These are phyloP conservation scores for Botrytis sinoallii DNA, from an alignment of 2,329 filamentous ascomycete species.

Conservation along the genomic window DNA sequence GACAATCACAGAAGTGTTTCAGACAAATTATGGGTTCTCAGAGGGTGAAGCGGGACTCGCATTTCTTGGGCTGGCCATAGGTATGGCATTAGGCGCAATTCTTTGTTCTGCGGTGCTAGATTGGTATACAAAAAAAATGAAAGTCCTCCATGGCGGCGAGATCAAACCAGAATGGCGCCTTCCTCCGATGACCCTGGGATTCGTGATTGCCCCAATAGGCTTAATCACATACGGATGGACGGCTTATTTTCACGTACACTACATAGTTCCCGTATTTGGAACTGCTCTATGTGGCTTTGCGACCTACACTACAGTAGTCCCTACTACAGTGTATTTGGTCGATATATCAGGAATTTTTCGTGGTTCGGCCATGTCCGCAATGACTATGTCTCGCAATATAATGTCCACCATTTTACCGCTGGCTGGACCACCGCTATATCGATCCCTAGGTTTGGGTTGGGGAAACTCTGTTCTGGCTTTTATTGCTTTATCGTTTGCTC, in stretches of 20 bases:
- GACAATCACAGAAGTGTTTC: constrained; percentile 58
- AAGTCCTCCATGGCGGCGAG: constrained; percentile 29
- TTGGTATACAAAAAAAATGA: constrained; percentile 35
- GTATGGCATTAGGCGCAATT: constrained; percentile 24
- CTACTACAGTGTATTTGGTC: constrained; percentile 48
- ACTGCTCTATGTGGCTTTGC: constrained; percentile 50
- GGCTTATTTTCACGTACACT: constrained; percentile 48
- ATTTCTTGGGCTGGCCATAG: constrained; percentile 49
- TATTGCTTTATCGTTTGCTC: constrained; percentile 44
- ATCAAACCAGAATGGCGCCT: constrained; percentile 57
- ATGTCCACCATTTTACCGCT: constrained; percentile 38
- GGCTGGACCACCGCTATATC: constrained; percentile 24
- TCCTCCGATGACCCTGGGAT: constrained; percentile 53
- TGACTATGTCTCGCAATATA: constrained; percentile 24
- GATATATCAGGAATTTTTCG: constrained; percentile 43
- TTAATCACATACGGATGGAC: constrained; percentile 57
- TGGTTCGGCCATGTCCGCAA: constrained; percentile 41
- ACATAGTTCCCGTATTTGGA: constrained; percentile 55
- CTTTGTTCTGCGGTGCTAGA: neutral
- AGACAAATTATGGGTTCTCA: constrained; percentile 50
- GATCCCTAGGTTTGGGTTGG: constrained; percentile 46
- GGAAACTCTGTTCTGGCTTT: constrained; percentile 41
- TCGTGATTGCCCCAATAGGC: constrained; percentile 51
- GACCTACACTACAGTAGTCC: constrained; percentile 16
- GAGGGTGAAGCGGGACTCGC: constrained; percentile 54